Conservation (phyloP, 768 basidiomycete genomes). For the Scleroderma citrinum region DNA sequence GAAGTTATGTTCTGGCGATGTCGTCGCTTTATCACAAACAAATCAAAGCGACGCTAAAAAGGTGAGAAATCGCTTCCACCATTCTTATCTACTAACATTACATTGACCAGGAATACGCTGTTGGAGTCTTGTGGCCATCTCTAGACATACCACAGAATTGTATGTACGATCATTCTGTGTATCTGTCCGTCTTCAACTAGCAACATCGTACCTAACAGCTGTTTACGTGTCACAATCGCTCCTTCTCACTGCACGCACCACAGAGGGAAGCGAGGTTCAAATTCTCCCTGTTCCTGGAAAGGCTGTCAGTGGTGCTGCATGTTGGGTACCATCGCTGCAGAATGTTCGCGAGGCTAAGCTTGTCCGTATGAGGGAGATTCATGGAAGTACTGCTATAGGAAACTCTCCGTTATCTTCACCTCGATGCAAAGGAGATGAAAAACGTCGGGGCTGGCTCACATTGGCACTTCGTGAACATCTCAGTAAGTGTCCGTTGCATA, state of each 20-base stretch:
- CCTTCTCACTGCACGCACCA: slow-evolving; percentile 54
- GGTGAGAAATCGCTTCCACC: slow-evolving; percentile 30
- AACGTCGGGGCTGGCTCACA: slow-evolving; percentile 59
- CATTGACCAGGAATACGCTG: slow-evolving; percentile 46
- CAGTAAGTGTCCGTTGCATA: slow-evolving; percentile 37
- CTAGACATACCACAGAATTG: slow-evolving; percentile 52
- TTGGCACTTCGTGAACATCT: slow-evolving; percentile 62
- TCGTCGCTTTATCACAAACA: slow-evolving; percentile 47
- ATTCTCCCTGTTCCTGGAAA: slow-evolving; percentile 44
- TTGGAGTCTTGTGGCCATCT: slow-evolving; percentile 77
- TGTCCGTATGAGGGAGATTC: slow-evolving; percentile 49
- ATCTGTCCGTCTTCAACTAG: too few relatives aligned
- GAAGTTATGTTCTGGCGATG: slow-evolving; percentile 65
- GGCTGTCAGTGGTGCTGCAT: slow-evolving; percentile 29
- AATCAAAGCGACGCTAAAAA: slow-evolving; percentile 29
- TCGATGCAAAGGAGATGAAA: slow-evolving; percentile 19
- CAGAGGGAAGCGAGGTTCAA: slow-evolving; percentile 41
- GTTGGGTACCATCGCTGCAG: slow-evolving; percentile 46
- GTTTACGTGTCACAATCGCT: slow-evolving; percentile 51
- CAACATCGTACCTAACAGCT: slow-evolving; percentile 32
- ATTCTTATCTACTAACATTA: slow-evolving; percentile 12
- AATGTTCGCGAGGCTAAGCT: slow-evolving; percentile 44
- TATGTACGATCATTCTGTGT: slow-evolving; percentile 29
- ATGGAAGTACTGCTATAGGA: slow-evolving; percentile 10
- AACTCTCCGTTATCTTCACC: slow-evolving; percentile 14